Evolutionary conservation across 2,329 filamentous ascomycete genomes (phyloP).

Genomic region (Acarospora socialis): DNA sequence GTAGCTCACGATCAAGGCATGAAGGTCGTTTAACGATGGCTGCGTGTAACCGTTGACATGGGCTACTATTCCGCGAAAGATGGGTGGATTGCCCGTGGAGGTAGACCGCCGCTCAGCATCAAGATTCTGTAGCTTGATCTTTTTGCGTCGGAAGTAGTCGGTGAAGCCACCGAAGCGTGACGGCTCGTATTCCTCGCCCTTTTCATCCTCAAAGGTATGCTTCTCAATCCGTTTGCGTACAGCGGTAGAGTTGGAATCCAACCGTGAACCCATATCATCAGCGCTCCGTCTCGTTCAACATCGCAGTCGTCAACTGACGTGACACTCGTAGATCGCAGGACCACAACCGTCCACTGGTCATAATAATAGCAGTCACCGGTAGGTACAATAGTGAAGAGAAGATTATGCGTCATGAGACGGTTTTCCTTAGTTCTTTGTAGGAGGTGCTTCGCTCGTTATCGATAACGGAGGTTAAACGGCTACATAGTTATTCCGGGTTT

Average conservation of each 20-base stretch:
- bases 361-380: too few species aligned
- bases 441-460: too few species aligned
- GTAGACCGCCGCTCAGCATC: slow-evolving; percentile 68
- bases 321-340: too few species aligned
- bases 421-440: too few species aligned
- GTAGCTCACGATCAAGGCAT: slow-evolving; percentile 75
- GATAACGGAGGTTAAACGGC: too few species aligned
- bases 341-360: too few species aligned
- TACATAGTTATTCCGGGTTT: too few species aligned
- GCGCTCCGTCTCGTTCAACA: slow-evolving; percentile 11
- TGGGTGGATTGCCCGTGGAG: slow-evolving; percentile 55
- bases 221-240: slow-evolving; percentile 50
- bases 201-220: slow-evolving; percentile 60
- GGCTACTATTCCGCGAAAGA: slow-evolving; percentile 82
- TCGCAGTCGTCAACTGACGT: too few species aligned
- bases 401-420: too few species aligned
- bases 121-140: slow-evolving; percentile 90
- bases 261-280: slow-evolving; percentile 45
- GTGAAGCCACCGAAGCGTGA: slow-evolving; percentile 79
- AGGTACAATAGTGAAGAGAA: too few species aligned
- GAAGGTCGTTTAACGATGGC: slow-evolving; percentile 77
- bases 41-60: slow-evolving; percentile 96
- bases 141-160: slow-evolving; percentile 91
- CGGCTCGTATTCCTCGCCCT: slow-evolving; percentile 77
- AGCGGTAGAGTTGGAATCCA: slow-evolving; percentile 43